phyloP scores from a whole-genome alignment of 164 flowering plant species.

The Litsea cubeba region DNA sequence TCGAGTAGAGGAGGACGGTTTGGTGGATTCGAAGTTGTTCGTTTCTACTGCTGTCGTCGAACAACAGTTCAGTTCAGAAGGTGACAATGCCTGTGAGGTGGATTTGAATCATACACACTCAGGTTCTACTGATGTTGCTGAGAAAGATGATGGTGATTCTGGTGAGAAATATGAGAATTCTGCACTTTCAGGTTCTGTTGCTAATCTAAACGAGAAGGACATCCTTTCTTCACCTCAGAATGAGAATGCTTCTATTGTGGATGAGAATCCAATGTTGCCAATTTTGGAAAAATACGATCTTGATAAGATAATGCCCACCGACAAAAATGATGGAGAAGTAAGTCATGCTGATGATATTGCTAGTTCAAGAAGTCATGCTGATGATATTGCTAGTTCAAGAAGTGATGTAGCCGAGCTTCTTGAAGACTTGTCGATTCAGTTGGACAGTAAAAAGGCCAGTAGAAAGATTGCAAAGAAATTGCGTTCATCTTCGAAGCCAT shows the following conservation, averaged over 20 bases:
- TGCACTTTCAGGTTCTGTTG: background rate
- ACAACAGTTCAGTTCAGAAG: background rate
- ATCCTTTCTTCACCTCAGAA: constrained; percentile 5
- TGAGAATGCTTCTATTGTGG: constrained; percentile 13
- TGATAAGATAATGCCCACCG: constrained; percentile 7
- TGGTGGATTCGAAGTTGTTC: constrained; percentile 2
- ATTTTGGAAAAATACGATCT: constrained; percentile 8
- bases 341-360: constrained; percentile 24
- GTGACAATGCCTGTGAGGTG: background rate
- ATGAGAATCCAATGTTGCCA: background rate
- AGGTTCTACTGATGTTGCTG: constrained; percentile 4
- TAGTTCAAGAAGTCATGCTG: constrained; percentile 34
- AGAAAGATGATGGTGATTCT: constrained; percentile 3
- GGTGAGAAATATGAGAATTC: constrained; percentile 8
- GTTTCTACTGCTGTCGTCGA: constrained; percentile 4
- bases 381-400: constrained; percentile 25
- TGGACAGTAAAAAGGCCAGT: constrained; percentile 38
- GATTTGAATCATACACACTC: constrained; percentile 4
- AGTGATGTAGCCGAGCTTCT: constrained; percentile 46
- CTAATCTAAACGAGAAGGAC: constrained; percentile 1
- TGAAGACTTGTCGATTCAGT: constrained; percentile 44
- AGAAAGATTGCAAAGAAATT: constrained; percentile 38
- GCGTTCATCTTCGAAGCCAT: constrained; percentile 44
- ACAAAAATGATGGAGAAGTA: constrained; percentile 19
- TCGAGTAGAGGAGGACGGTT: constrained; percentile 12